phyloP scores from a whole-genome alignment of 257 asterid species.

The Voacanga thouarsii region DNA sequence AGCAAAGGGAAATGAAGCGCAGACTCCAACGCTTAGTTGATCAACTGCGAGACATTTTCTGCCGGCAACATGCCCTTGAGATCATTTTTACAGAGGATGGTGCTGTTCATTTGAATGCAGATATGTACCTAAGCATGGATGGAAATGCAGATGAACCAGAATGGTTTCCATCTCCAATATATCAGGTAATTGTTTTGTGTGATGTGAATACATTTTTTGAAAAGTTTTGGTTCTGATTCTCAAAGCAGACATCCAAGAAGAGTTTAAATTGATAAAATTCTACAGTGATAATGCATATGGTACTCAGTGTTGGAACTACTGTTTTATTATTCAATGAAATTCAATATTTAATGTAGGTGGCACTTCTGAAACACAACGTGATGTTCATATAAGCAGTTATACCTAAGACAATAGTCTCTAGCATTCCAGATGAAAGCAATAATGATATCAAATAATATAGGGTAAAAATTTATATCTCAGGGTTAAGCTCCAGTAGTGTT shows the following conservation, averaged over 20 bases:
- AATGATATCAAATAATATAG: too few relatives aligned
- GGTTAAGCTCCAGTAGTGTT: not conserved
- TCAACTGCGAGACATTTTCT: conserved; percentile 83
- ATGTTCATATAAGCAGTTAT: too few relatives aligned
- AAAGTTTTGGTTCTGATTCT: not conserved
- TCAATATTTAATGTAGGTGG: too few relatives aligned
- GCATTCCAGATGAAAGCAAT: too few relatives aligned
- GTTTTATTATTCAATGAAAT: too few relatives aligned
- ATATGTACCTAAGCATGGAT: conserved; percentile 74
- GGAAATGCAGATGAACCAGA: conserved; percentile 57
- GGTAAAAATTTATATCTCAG: too few relatives aligned
- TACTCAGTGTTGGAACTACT: not conserved
- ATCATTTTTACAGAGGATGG: conserved; percentile 83
- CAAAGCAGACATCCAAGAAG: not conserved
- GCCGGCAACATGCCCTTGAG: conserved; percentile 87
- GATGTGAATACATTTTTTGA: not conserved
- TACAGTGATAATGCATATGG: not conserved
- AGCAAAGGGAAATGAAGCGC: conserved; percentile 74
- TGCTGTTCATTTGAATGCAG: conserved; percentile 64
- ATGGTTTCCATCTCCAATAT: conserved; percentile 91
- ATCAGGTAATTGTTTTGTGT: conserved; percentile 46
- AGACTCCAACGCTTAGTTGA: conserved; percentile 74
- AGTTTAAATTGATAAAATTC: not conserved
- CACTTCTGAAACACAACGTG: too few relatives aligned
- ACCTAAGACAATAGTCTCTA: too few relatives aligned